These are phyloP conservation scores for Ustilago esculenta DNA, from an alignment of 1,284 basidiomycete species.

Conservation along the genomic window DNA sequence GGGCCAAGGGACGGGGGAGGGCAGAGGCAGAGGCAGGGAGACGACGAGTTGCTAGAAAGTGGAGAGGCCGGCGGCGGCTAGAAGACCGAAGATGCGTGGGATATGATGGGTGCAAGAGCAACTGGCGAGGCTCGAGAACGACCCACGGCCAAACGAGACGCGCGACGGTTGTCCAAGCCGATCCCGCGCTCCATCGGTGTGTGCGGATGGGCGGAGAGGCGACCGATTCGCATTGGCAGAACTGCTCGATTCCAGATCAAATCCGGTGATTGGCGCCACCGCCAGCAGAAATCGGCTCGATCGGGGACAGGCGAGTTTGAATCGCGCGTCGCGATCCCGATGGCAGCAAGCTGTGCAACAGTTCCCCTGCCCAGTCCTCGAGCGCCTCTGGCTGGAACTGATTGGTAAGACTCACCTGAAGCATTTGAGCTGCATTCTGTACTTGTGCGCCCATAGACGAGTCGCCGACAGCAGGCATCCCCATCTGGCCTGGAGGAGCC, in stretches of 20 bases:
- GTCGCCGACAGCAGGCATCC: constrained; percentile 14
- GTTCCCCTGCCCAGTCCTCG: too few relatives aligned
- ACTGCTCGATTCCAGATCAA: not conserved
- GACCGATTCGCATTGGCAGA: not conserved
- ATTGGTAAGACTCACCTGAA: constrained; percentile 26
- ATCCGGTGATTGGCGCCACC: too few relatives aligned
- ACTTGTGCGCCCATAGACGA: constrained; percentile 8
- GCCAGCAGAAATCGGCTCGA: not conserved
- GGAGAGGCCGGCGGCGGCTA: constrained; percentile 17
- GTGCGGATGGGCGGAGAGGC: not conserved
- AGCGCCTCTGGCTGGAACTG: too few relatives aligned
- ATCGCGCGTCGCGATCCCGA: not conserved
- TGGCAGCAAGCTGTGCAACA: too few relatives aligned
- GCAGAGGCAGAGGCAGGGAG: constrained; percentile 4
- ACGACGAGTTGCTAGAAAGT: not conserved
- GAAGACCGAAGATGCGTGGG: constrained; percentile 31
- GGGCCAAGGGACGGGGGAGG: not conserved
- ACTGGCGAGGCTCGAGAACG: constrained; percentile 1
- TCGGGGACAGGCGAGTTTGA: not conserved
- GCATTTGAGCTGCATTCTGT: constrained; percentile 33
- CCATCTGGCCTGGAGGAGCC: constrained; percentile 9
- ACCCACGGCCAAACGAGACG: constrained; percentile 21
- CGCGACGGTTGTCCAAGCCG: constrained; percentile 17
- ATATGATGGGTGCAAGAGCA: constrained; percentile 37
- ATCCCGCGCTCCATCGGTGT: not conserved